phyloP scores from a whole-genome alignment of 2,329 filamentous ascomycete species.

The Didymella pinodella region DNA sequence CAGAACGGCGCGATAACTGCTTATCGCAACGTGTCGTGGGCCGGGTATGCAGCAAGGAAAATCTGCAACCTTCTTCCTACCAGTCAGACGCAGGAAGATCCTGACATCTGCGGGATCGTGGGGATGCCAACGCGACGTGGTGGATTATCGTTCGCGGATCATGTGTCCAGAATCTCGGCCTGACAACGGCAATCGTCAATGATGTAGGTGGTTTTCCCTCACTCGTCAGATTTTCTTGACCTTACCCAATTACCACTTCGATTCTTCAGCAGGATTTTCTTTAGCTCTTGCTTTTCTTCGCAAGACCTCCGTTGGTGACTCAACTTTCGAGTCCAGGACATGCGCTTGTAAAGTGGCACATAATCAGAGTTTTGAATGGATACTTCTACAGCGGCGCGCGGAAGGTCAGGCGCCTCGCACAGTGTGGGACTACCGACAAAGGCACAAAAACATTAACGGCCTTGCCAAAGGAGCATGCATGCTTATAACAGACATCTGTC shows the following conservation, averaged over 20 bases:
- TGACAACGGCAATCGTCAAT: constrained; percentile 22
- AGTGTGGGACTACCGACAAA: neutral
- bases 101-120: constrained; percentile 14
- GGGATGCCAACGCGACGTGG: constrained; percentile 30
- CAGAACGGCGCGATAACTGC: constrained; percentile 34
- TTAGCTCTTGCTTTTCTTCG: neutral
- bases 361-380: neutral
- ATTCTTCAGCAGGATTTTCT: constrained; percentile 10
- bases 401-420: neutral
- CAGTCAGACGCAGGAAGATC: constrained; percentile 21
- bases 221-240: constrained; percentile 1
- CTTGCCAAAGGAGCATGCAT: neutral
- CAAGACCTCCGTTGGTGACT: constrained; percentile 8
- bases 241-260: constrained; percentile 9
- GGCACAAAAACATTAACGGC: neutral
- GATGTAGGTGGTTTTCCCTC: constrained; percentile 15
- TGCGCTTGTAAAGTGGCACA: neutral
- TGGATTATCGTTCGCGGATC: constrained; percentile 30
- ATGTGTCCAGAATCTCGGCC: constrained; percentile 19
- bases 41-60: constrained; percentile 32
- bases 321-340: constrained; percentile 2
- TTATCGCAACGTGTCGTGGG: constrained; percentile 34
- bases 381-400: neutral
- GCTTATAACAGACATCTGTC: constrained; percentile 8
- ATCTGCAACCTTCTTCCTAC: constrained; percentile 24